Conservation (phyloP, 768 basidiomycete species). For the Leccinum aurantiacum region DNA sequence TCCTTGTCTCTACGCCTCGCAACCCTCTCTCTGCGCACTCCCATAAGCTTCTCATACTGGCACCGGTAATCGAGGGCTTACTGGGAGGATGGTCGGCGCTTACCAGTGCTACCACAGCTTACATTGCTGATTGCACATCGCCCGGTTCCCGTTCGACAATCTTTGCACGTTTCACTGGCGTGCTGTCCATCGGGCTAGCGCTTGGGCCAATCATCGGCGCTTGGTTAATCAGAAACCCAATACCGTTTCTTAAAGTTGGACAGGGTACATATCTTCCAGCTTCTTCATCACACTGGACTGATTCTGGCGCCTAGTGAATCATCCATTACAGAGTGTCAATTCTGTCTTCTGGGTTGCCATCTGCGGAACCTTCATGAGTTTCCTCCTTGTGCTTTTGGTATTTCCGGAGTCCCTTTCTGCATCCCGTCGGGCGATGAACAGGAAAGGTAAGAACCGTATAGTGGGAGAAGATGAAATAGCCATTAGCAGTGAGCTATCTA, state of each 20-base stretch:
- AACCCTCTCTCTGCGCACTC: slow-evolving; percentile 62
- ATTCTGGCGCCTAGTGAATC: slow-evolving; percentile 22
- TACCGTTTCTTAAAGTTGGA: slow-evolving; percentile 32
- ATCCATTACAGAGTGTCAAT: slow-evolving; percentile 40
- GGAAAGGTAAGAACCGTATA: slow-evolving; percentile 33
- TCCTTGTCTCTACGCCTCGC: slow-evolving; percentile 70
- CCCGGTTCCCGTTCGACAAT: slow-evolving; percentile 73
- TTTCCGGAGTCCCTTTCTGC: slow-evolving; percentile 55
- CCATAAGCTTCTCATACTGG: slow-evolving; percentile 72
- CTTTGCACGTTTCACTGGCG: slow-evolving; percentile 68
- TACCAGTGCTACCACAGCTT: slow-evolving; percentile 64
- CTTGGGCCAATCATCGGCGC: slow-evolving; percentile 72
- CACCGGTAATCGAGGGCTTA: slow-evolving; percentile 77
- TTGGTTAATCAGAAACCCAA: slow-evolving; percentile 47
- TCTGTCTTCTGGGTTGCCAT: slow-evolving; percentile 57
- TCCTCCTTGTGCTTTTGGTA: slow-evolving; percentile 61
- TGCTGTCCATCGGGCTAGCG: slow-evolving; percentile 75
- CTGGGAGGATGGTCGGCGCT: slow-evolving; percentile 76
- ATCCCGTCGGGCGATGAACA: slow-evolving; percentile 26
- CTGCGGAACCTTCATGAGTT: slow-evolving; percentile 42
- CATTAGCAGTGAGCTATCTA: slow-evolving; percentile 12
- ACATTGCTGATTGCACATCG: slow-evolving; percentile 78
- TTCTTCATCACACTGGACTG: slow-evolving; percentile 7
- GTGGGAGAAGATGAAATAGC: slow-evolving; percentile 11
- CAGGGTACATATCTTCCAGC: slow-evolving; percentile 14